A percentile compares a stretch with the other conserved stretches of the same genome.
These are phyloP conservation scores for Neurospora sp. DNA, from an alignment of 495 filamentous ascomycete species.

Conservation along the genomic window DNA sequence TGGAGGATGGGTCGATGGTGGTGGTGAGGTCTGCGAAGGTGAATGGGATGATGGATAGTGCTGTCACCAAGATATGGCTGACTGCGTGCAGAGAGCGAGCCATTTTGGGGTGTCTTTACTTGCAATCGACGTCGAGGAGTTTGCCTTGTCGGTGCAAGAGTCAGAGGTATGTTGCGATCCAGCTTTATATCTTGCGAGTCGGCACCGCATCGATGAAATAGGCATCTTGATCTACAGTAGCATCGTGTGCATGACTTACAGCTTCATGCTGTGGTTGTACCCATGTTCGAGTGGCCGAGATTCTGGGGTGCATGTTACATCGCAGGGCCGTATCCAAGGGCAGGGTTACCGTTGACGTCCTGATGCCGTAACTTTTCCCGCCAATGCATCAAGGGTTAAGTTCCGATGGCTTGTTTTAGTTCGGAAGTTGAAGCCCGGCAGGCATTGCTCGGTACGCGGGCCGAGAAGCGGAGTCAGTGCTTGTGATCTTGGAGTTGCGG, in stretches of 20 bases:
- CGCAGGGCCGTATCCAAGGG: not conserved
- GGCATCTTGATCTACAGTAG: not conserved
- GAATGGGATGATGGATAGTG: not conserved
- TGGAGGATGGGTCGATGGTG: conserved; percentile 20
- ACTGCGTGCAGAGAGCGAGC: not conserved
- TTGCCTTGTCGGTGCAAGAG: not conserved
- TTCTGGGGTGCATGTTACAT: not conserved
- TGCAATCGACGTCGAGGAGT: not conserved
- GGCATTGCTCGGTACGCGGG: not conserved
- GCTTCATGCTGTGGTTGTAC: not conserved
- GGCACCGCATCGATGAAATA: not conserved
- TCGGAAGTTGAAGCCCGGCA: not conserved
- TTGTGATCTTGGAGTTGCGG: not conserved
- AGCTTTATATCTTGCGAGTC: not conserved
- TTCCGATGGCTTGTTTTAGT: not conserved
- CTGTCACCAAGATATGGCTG: not conserved
- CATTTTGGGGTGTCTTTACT: not conserved
- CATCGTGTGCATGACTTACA: not conserved
- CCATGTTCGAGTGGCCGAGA: not conserved
- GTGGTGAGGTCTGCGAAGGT: conserved; percentile 20
- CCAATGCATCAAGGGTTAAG: not conserved
- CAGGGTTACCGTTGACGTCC: not conserved
- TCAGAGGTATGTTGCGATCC: not conserved
- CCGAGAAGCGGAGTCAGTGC: not conserved
- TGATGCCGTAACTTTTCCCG: not conserved